A percentile compares a stretch with the other conserved stretches of the same genome.
phyloP scores from a whole-genome alignment of 2,329 filamentous ascomycete genomes.

The Scolecobasidium constrictum region DNA sequence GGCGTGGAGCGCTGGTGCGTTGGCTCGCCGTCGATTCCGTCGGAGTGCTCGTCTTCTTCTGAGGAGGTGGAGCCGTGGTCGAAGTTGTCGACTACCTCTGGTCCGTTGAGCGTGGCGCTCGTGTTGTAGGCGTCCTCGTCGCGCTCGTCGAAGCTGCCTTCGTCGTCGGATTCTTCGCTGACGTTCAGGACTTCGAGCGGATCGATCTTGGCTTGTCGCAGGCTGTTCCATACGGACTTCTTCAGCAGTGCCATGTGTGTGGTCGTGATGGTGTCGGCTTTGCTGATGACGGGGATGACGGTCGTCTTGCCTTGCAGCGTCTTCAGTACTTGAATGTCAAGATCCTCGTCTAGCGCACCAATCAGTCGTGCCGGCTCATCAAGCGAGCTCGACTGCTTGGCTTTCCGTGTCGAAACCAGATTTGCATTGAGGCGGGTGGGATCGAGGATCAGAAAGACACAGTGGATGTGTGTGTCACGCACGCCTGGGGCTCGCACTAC shows the following conservation, averaged over 20 bases:
- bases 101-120: slow-evolving; percentile 11
- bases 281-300: slow-evolving; percentile 89
- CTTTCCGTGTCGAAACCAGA: slow-evolving; percentile 52
- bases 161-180: slow-evolving; percentile 59
- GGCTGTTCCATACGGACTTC: slow-evolving; percentile 76
- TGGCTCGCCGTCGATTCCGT: slow-evolving; percentile 15
- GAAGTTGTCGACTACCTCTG: slow-evolving; percentile 26
- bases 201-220: slow-evolving; percentile 78
- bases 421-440: slow-evolving; percentile 77
- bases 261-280: slow-evolving; percentile 92
- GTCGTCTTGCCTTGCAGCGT: slow-evolving; percentile 88
- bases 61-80: slow-evolving; percentile 21
- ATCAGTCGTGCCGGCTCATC: slow-evolving; percentile 29
- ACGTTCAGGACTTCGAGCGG: slow-evolving; percentile 78
- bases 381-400: slow-evolving; percentile 32
- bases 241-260: slow-evolving; percentile 90
- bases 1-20: slow-evolving; percentile 21
- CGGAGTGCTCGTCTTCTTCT: slow-evolving; percentile 22
- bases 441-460: slow-evolving; percentile 85
- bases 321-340: slow-evolving; percentile 83
- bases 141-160: slow-evolving; percentile 35
- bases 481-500: slow-evolving; percentile 85
- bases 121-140: slow-evolving; percentile 37
- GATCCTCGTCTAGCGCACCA: slow-evolving; percentile 71
- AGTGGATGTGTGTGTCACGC: slow-evolving; percentile 95